phyloP scores from a whole-genome alignment of 164 flowering plant species.

The Magnolia sinica region DNA sequence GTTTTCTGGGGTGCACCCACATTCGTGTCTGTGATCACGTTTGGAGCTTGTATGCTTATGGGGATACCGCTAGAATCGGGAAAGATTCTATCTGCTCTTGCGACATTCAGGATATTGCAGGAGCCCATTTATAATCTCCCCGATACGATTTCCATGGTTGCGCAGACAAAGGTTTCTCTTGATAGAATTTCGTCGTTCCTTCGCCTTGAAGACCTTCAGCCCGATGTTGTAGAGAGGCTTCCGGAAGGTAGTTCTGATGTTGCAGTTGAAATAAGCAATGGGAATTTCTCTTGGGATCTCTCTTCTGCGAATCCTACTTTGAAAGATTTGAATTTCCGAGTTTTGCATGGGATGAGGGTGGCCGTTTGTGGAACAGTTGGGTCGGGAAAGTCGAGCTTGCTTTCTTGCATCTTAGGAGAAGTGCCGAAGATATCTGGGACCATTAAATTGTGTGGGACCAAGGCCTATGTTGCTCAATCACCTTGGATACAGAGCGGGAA shows the following conservation, averaged over 20 bases:
- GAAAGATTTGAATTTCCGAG: conserved; percentile 36
- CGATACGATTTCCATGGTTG: conserved; percentile 53
- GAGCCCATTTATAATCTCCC: conserved; percentile 71
- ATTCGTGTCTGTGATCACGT: conserved; percentile 57
- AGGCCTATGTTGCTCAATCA: conserved; percentile 83
- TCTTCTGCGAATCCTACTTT: conserved; percentile 31
- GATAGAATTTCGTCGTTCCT: conserved; percentile 64
- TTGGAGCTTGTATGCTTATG: conserved; percentile 52
- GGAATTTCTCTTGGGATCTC: conserved; percentile 30
- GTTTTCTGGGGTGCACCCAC: conserved; percentile 66
- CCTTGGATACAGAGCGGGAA: conserved; percentile 93
- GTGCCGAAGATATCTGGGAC: conserved; percentile 43
- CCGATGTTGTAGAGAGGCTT: conserved; percentile 43
- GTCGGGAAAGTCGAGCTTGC: conserved; percentile 60
- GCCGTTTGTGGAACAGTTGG: conserved; percentile 67
- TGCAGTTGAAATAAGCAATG: conserved; percentile 54
- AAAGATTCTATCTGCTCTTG: conserved; percentile 70
- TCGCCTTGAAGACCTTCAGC: conserved; percentile 46
- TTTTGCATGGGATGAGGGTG: conserved; percentile 42
- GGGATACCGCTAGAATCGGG: conserved; percentile 69
- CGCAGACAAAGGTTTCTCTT: conserved; percentile 71
- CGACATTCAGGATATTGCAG: conserved; percentile 71
- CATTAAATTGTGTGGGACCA: conserved; percentile 48
- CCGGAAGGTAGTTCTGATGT: conserved; percentile 37
- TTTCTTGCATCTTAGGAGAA: conserved; percentile 58